These are phyloP conservation scores for Colletotrichum liaoningense DNA, from an alignment of 2,329 filamentous ascomycete genomes.

Conservation along the genomic window DNA sequence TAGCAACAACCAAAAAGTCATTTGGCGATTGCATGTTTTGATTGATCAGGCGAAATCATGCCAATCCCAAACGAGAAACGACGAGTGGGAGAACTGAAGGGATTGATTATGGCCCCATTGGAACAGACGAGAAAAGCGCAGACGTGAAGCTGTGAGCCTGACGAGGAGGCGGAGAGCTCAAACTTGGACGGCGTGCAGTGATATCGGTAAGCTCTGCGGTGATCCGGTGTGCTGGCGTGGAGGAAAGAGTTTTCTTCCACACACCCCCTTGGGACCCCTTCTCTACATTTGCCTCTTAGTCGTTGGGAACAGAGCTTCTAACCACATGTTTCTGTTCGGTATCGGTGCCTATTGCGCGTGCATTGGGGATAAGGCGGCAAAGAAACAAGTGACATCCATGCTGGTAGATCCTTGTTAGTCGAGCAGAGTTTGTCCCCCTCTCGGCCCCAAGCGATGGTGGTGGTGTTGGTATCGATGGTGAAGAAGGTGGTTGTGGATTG, in stretches of 20 bases:
- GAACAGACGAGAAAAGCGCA: background rate
- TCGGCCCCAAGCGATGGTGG: constrained; percentile 8
- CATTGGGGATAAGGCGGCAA: background rate
- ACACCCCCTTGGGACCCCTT: background rate
- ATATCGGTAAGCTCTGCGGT: background rate
- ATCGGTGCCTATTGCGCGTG: background rate
- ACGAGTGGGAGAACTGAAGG: background rate
- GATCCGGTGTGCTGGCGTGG: background rate
- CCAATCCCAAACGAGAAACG: constrained; percentile 25
- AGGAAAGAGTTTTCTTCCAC: background rate
- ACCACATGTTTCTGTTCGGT: background rate
- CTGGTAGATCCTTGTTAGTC: background rate
- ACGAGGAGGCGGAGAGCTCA: background rate
- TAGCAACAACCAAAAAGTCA: constrained; percentile 16
- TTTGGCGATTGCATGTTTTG: constrained; percentile 13
- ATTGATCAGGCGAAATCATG: constrained; percentile 13
- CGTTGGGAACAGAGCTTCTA: background rate
- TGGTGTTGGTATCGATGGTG: background rate
- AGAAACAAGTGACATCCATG: background rate
- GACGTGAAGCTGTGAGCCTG: background rate
- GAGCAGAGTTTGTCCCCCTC: constrained; percentile 5
- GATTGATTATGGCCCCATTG: background rate
- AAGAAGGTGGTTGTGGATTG: background rate
- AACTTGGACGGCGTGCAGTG: background rate
- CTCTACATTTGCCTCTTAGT: background rate